Conservation (phyloP, 2,329 filamentous ascomycete species). For the Botrytis galanthina region DNA sequence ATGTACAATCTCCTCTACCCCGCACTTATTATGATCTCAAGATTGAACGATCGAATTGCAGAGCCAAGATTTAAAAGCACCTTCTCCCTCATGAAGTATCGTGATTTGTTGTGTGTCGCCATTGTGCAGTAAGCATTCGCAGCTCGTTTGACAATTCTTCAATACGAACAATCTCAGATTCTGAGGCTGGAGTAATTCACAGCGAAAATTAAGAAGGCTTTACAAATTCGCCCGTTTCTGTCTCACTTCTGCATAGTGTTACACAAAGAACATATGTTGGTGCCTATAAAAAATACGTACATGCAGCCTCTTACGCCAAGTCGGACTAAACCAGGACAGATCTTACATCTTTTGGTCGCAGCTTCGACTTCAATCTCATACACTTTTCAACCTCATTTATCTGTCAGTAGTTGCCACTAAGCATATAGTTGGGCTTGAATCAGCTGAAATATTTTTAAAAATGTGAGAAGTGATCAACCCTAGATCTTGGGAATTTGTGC, state of each 20-base stretch:
- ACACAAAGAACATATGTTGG: neutral
- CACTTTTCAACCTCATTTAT: no score
- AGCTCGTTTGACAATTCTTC: neutral
- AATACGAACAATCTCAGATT: neutral
- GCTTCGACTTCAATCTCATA: no score
- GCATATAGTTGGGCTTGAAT: neutral
- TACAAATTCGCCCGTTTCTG: neutral
- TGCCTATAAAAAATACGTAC: neutral
- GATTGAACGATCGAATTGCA: neutral
- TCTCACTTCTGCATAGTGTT: neutral
- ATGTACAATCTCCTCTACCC: neutral
- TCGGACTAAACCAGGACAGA: neutral
- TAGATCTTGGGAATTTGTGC: neutral
- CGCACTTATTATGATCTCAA: neutral
- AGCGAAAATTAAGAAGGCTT: no score
- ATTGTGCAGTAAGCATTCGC: neutral
- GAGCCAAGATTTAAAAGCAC: neutral
- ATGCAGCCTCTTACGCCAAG: neutral
- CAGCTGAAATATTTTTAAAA: neutral
- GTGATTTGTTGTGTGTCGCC: neutral
- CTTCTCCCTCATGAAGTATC: neutral
- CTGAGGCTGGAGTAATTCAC: neutral
- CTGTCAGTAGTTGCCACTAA: neutral
- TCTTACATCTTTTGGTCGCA: neutral
- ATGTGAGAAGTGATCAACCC: neutral